Conservation (phyloP, 192 early-diverging fungal species). For the Backusella tuberculispora region DNA sequence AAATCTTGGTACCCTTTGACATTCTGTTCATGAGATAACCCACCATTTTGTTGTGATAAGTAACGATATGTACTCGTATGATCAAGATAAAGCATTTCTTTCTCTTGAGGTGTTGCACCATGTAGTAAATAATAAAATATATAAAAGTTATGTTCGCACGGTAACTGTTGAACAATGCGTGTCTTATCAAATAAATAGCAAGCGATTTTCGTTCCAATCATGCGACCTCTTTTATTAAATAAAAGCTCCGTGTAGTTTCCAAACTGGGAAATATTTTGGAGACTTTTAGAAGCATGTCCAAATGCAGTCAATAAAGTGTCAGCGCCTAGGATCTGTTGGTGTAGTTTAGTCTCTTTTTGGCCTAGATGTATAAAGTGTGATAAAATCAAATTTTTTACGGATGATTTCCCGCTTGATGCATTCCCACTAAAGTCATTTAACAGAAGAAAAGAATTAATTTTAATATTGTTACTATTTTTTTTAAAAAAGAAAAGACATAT, state of each 20-base stretch:
- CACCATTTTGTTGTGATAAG: slow-evolving; percentile 62
- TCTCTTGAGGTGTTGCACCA: slow-evolving; percentile 79
- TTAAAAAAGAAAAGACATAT: not conserved
- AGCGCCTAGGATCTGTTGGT: slow-evolving; percentile 66
- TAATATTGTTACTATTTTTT: slow-evolving; percentile 9
- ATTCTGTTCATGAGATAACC: slow-evolving; percentile 60
- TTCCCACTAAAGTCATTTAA: slow-evolving; percentile 65
- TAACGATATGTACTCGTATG: slow-evolving; percentile 60
- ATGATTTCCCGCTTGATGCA: slow-evolving; percentile 84
- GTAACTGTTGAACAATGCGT: slow-evolving; percentile 63
- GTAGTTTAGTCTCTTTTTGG: slow-evolving; percentile 69
- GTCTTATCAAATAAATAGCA: slow-evolving; percentile 87
- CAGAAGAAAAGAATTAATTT: not conserved
- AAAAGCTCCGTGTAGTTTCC: slow-evolving; percentile 87
- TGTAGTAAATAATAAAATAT: slow-evolving; percentile 94
- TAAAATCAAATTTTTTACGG: slow-evolving; percentile 66
- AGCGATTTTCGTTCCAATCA: slow-evolving; percentile 83
- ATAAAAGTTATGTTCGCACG: slow-evolving; percentile 70
- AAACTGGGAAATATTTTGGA: slow-evolving; percentile 80
- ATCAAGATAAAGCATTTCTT: slow-evolving; percentile 71
- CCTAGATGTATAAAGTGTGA: slow-evolving; percentile 73
- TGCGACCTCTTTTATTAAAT: slow-evolving; percentile 87
- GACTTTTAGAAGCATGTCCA: slow-evolving; percentile 75
- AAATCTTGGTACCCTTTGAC: slow-evolving; percentile 53
- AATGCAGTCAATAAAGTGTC: slow-evolving; percentile 81